A percentile compares a stretch with the other conserved stretches of the same genome.
These are phyloP conservation scores for Trebouxia sp. DNA, from an alignment of 139 green algal genomes.

Conservation along the genomic window DNA sequence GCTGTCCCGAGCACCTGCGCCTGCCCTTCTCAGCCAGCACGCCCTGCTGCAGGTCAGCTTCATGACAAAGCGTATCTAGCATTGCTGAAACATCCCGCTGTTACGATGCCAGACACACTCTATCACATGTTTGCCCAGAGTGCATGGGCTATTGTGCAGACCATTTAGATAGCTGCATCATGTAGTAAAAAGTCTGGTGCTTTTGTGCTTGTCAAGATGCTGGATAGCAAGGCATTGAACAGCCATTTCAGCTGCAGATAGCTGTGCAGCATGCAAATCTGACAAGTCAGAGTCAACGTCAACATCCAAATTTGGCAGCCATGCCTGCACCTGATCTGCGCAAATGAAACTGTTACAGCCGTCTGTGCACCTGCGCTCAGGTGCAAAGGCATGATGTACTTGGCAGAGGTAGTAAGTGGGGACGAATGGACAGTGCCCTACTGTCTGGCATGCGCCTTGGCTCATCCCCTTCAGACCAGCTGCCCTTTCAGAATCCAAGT, in stretches of 20 bases:
- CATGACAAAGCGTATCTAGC: too few relatives aligned
- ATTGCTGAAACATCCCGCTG: too few relatives aligned
- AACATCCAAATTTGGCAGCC: background rate
- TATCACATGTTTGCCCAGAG: too few relatives aligned
- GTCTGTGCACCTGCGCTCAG: too few relatives aligned
- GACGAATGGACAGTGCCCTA: background rate
- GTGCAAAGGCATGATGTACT: constrained; percentile 22
- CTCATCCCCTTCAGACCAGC: background rate
- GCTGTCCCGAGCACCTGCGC: background rate
- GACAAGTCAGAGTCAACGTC: background rate
- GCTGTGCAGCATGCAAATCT: background rate
- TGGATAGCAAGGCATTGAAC: background rate
- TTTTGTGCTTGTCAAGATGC: too few relatives aligned
- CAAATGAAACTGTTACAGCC: too few relatives aligned
- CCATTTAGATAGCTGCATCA: too few relatives aligned
- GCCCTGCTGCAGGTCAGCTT: constrained; percentile 20
- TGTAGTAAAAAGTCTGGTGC: too few relatives aligned
- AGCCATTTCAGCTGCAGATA: background rate
- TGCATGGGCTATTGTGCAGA: too few relatives aligned
- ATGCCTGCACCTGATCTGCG: too few relatives aligned
- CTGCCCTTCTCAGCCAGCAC: constrained; percentile 5
- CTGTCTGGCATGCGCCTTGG: constrained; percentile 4
- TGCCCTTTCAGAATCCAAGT: background rate
- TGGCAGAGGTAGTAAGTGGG: constrained; percentile 3
- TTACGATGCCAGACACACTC: too few relatives aligned